Evolutionary conservation across 1,284 basidiomycete genomes (phyloP).

Genomic region (Malassezia furfur): DNA sequence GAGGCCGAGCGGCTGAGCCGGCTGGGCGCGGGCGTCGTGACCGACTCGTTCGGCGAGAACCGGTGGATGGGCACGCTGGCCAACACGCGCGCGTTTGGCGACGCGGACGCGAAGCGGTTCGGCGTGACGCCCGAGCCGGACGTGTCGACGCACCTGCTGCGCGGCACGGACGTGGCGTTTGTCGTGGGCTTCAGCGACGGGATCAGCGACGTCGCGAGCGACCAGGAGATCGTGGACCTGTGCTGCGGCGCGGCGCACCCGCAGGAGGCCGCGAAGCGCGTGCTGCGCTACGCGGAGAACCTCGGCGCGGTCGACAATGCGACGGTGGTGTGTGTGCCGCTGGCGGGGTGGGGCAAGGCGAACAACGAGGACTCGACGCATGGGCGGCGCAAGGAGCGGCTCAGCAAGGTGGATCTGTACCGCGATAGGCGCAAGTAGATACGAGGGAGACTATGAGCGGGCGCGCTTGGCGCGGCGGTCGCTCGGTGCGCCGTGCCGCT

Average conservation of each 20-base stretch:
- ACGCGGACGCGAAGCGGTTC: conserved; percentile 68
- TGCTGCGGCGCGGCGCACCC: conserved; percentile 66
- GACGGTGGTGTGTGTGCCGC: conserved; percentile 81
- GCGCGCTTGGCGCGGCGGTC: neutral
- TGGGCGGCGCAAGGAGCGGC: conserved; percentile 24
- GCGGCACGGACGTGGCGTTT: conserved; percentile 47
- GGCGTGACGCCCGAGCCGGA: conserved; percentile 82
- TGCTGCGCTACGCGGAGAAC: conserved; percentile 80
- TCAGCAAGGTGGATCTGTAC: conserved; percentile 29
- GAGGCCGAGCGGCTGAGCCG: conserved; percentile 75
- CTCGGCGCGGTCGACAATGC: conserved; percentile 78
- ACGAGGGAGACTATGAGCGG: neutral
- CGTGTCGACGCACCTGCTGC: conserved; percentile 67
- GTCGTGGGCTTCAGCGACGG: conserved; percentile 58
- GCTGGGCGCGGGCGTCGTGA: conserved; percentile 78
- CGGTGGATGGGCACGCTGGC: conserved; percentile 92
- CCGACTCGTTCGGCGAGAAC: conserved; percentile 89
- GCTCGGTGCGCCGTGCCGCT: neutral
- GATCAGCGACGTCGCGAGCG: conserved; percentile 76
- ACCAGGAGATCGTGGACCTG: conserved; percentile 88
- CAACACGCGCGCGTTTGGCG: conserved; percentile 88
- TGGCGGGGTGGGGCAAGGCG: conserved; percentile 79
- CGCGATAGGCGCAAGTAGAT: conserved; percentile 27
- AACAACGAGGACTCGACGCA: conserved; percentile 69
- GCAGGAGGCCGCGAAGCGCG: conserved; percentile 67